Conservation (phyloP, 805 yeast genomes). For the Ogataea ganodermae region DNA sequence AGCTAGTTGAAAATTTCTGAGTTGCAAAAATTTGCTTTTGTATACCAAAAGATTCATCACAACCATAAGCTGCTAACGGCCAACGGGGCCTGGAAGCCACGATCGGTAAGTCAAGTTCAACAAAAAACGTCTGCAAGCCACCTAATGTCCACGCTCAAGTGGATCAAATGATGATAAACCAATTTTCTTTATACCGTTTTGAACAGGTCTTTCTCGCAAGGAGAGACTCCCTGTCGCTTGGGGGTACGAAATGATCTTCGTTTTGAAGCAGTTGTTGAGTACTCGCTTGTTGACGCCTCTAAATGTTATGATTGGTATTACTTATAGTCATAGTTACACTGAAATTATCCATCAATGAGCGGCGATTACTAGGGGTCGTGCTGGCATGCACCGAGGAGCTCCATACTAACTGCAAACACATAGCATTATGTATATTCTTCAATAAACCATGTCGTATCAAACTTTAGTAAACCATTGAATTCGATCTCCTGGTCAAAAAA, state of each 20-base stretch:
- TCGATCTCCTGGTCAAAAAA: no score
- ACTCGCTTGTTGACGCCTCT: conserved; percentile 42
- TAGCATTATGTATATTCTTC: no score
- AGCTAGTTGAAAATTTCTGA: no score
- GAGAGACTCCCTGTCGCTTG: conserved; percentile 12
- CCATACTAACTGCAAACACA: background rate
- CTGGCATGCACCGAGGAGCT: background rate
- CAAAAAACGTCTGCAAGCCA: background rate
- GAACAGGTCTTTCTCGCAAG: conserved; percentile 27
- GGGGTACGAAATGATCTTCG: conserved; percentile 27
- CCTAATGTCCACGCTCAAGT: background rate
- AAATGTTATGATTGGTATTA: conserved; percentile 61
- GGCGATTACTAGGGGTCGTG: no score
- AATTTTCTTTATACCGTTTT: conserved; percentile 33
- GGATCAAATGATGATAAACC: conserved; percentile 32
- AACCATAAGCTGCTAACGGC: background rate
- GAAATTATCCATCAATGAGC: conserved; percentile 37
- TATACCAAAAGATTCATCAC: no score
- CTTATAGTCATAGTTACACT: conserved; percentile 84
- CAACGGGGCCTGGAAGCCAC: background rate
- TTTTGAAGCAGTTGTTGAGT: conserved; percentile 35
- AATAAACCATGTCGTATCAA: no score
- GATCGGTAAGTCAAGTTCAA: background rate
- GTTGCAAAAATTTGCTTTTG: no score
- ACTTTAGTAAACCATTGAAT: no score